These are phyloP conservation scores for Eucalyptus brandiana DNA, from an alignment of 345 rosid species.

Conservation along the genomic window DNA sequence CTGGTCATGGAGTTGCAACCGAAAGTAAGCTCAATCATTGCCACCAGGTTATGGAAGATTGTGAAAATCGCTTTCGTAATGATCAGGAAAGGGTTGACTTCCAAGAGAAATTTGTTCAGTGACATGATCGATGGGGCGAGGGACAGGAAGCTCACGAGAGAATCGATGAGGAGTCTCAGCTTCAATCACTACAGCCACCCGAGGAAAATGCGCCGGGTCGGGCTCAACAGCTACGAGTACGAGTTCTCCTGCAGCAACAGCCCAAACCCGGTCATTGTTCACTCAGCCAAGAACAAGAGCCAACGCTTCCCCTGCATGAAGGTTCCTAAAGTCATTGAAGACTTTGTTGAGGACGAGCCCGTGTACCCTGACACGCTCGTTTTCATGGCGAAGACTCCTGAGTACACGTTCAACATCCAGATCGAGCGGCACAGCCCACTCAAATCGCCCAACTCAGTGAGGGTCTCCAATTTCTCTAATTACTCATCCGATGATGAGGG, in stretches of 20 bases:
- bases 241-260: constrained; percentile 2
- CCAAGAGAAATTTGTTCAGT: neutral
- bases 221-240: neutral
- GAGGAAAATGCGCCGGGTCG: neutral
- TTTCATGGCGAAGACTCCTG: neutral
- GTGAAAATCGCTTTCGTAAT: neutral
- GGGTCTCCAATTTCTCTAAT: neutral
- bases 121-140: neutral
- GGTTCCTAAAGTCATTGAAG: neutral
- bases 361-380: neutral
- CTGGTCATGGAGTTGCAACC: neutral
- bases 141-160: neutral
- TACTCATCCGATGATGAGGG: neutral
- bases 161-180: neutral
- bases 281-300: neutral
- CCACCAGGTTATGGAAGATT: neutral
- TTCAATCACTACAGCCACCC: neutral
- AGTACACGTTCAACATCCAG: neutral
- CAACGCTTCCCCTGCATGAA: neutral
- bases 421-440: neutral
- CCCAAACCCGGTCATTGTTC: neutral
- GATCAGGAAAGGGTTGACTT: neutral
- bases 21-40: neutral
- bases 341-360: neutral
- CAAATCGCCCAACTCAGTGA: neutral